Evolutionary conservation across 2,329 filamentous ascomycete species (phyloP).

Genomic region (Alternaria sp.): DNA sequence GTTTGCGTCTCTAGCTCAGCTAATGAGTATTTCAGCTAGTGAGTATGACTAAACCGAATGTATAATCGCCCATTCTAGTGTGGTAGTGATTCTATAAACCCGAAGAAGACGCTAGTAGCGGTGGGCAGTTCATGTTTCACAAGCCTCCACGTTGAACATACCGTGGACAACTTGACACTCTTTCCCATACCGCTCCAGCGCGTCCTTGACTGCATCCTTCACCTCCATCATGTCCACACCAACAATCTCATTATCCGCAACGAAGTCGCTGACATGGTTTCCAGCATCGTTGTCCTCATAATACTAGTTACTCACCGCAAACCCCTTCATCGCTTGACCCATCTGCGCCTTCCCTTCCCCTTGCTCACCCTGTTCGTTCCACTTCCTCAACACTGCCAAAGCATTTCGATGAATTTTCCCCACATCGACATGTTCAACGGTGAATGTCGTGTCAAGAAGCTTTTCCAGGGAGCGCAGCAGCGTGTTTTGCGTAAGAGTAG

Average conservation of each 20-base stretch:
- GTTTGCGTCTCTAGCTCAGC: not conserved
- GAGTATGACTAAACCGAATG: not conserved
- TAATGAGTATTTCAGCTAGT: not conserved
- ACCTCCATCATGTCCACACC: constrained; percentile 39
- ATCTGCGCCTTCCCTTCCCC: constrained; percentile 3
- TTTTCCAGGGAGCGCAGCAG: constrained; percentile 39
- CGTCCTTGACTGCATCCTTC: constrained; percentile 40
- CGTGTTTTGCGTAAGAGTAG: constrained; percentile 36
- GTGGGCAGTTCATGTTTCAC: constrained; percentile 24
- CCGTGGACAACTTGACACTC: constrained; percentile 37
- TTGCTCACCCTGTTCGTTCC: constrained; percentile 23
- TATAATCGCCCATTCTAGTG: not conserved
- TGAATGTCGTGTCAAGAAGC: constrained; percentile 32
- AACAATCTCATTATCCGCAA: constrained; percentile 35
- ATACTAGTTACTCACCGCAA: constrained; percentile 46
- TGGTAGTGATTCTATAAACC: not conserved
- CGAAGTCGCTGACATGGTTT: constrained; percentile 29
- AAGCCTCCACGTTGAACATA: constrained; percentile 43
- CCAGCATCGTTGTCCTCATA: constrained; percentile 37
- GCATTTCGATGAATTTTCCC: constrained; percentile 42
- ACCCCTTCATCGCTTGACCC: constrained; percentile 36
- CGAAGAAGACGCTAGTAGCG: not conserved
- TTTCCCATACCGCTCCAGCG: constrained; percentile 36
- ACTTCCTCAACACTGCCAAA: constrained; percentile 36
- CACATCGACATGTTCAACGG: constrained; percentile 40